A percentile compares a stretch with the other conserved stretches of the same genome.
Conservation (phyloP, 495 filamentous ascomycete species). For the Neurospora africana region DNA sequence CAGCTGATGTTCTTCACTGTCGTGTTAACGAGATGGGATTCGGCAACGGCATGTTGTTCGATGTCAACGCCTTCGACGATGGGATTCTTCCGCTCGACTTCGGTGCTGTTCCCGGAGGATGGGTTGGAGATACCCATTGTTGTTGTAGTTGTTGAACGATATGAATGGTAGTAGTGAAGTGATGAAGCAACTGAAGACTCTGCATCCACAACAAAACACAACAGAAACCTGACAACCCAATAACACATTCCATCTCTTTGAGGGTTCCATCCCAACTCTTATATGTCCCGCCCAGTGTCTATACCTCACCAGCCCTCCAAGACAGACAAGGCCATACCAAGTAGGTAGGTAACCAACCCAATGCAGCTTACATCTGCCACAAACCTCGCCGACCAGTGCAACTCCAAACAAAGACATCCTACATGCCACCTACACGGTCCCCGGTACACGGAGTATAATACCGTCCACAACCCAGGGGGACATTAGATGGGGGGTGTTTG, state of each 20-base stretch:
- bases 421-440: background rate
- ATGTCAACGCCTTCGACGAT: slow-evolving; percentile 9
- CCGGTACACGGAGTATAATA: background rate
- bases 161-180: background rate
- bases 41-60: slow-evolving; percentile 15
- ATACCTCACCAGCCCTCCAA: background rate
- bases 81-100: slow-evolving; percentile 4
- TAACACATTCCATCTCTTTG: background rate
- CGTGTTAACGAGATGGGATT: slow-evolving; percentile 27
- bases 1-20: slow-evolving; percentile 44
- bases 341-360: background rate
- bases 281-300: background rate
- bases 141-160: background rate
- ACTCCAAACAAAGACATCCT: background rate
- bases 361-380: background rate
- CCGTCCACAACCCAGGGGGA: background rate
- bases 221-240: background rate
- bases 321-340: background rate
- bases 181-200: background rate
- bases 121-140: slow-evolving; percentile 2
- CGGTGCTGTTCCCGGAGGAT: slow-evolving; percentile 6
- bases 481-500: background rate
- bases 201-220: background rate
- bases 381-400: background rate
- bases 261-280: background rate